Evolutionary conservation across 768 basidiomycete species (phyloP), one percentile per base, ranked within the genome.

Genomic region (Pleurotus pulmonarius): DNA sequence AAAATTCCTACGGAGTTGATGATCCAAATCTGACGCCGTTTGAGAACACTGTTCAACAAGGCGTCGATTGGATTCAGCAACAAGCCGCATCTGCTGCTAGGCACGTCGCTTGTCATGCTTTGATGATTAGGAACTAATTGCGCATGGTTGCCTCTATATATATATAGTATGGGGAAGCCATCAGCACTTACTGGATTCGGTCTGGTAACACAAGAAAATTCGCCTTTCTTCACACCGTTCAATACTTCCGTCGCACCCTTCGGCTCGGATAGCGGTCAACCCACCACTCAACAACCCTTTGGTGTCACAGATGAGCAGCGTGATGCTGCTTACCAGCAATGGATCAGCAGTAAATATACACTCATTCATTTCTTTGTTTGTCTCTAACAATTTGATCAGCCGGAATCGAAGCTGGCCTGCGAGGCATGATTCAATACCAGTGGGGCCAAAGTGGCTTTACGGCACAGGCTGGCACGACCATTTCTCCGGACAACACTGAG

Each of bases 141-240:
- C 12, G 18, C 15, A 12, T 39, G 51, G n/a, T 39, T 53, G 29
- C 9, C 9, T 34, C n/a, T n/a, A n/a, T n/a, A n/a, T 34, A 34
- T 34, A 11, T 34, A 11, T 34, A 34, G 29, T 34, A 34, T 34
- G n/a, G 39, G 39, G 20, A 53, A 53, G 26, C 51, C 87, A 3
- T 64, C 77, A 8, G 61, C 74, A 3, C 65, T 86, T 34, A 79
- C 75, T 34, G 80, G 72, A 1, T 85, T 88, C 51, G 87, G 87
- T 72, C 70, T 88, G 46, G 83, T 88, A 18, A 83, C 85, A 0
- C 76, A 81, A 58, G 55, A 64, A 38, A 85, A 82, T 67, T 65
- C 78, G 0, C 70, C 76, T 15, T 65, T 67, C 60, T 89, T 84
- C 56, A 82, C 84, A 5, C 85, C 86, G 0, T 88, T 88, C 73